Base-by-base conservation (phyloP, 306 rosid species). In the Ormosia emarginata region DNA sequence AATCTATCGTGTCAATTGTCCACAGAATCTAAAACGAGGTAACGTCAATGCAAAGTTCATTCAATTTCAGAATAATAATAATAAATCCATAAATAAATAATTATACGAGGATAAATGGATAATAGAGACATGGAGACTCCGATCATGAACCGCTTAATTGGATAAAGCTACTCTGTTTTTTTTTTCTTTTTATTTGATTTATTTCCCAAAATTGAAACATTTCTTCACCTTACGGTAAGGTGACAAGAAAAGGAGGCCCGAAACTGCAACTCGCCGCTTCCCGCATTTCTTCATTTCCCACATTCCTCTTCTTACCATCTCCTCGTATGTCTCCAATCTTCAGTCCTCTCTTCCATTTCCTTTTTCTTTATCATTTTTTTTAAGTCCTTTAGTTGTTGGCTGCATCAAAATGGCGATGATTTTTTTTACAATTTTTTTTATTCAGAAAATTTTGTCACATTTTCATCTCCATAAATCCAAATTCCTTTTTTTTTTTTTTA, bases 241-340 rank as follows among this genome's bases (percentile, higher is more conserved):
- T 2, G 6, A 49, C 41, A 0, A 47, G 53, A 47, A 46, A 32
- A 11, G 4, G 7, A 39, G 32, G 46, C 4, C 8, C 49, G 2
- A 15, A 65, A 39, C 8, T 66, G 5, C 18, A 52, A 52, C 6
- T 32, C 62, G 41, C 75, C 32, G 52, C 65, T 65, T 74, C 56
- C 52, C 66, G n/a, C 82, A 67, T 53, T 82, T 74, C 61, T 63
- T 62, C 77, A 33, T 82, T 76, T n/a, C 7, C 13, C 81, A 10
- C 72, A 74, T 67, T 46, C 52, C 13, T 67, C 30, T 40, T 77
- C 47, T 39, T 44, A 4, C 50, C 46, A 39, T 63, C 41, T 58
- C 30, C 41, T 7, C 62, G 75, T 78, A 83, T 6, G 79, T 78
- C 37, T 18, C 83, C 61, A 41, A 61, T 70, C 82, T 77, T 53